Base-by-base conservation (phyloP, 371 early-diverging fungal species). In the Rhizopus delemar region DNA sequence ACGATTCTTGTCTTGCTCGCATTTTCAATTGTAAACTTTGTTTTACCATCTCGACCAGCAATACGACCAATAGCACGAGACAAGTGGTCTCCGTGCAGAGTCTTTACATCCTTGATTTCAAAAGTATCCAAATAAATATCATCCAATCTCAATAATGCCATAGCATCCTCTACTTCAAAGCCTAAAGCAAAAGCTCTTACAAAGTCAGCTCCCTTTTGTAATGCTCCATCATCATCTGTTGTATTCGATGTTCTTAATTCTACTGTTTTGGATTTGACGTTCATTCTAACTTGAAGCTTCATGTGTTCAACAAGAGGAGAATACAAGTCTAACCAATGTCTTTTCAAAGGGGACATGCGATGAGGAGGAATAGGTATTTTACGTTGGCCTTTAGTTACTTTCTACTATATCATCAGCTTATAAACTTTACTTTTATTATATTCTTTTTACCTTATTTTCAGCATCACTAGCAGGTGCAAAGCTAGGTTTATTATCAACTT, bases 41-140 rank as follows among this genome's bases (percentile, higher is more conserved):
- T 98, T 77, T 96, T 97, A 52, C 99, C 99, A 66, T 98, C 93
- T 77, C 94, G 93, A 56, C 99, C 99, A 41, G 99, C 98, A 69
- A 99, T 93, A 74, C 99, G 94, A 66, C 99, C 99, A 70, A 99
- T 79, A 63, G 99, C 99, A 63, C 99, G 89, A 29, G 97, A 90
- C 70, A 99, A 77, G 77, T 99, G 97, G 66, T 97, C 95, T 51
- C 97, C 95, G 53, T 90, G 90, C 48, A 99, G 75, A 12, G 94
- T 97, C 83, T 97, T 96, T 38, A 99, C 93, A 73, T 99, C 99
- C 81, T 97, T 96, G 75, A 99, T 91, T 63, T 99, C 97, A 75
- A 99, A 99, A 13, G 93, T 85, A 68, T 99, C 98, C 68, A 98
- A 71, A 75, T 87, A 98, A 63, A 98, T 79, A 65, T 97, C 98